Evolutionary conservation across 352 stramenopile genomes (phyloP).

Genomic region (Pythium pyrilobum): DNA sequence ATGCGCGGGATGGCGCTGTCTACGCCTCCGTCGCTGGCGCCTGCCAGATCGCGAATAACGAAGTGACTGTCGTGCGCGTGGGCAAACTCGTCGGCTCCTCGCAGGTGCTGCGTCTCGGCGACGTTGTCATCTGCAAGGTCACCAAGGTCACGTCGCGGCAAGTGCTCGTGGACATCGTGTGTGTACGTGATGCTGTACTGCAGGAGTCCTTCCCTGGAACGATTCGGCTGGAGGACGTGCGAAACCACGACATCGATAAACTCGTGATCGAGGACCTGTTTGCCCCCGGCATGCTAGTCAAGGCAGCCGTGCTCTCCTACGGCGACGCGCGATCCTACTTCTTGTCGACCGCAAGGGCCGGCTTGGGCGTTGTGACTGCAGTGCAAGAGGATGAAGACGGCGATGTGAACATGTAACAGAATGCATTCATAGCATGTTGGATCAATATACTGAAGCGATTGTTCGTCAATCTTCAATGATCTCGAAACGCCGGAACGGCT

Average conservation of each 20-base stretch:
- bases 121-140: slow-evolving; percentile 62
- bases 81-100: slow-evolving; percentile 55
- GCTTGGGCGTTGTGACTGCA: slow-evolving; percentile 55
- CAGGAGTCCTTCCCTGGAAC: slow-evolving; percentile 77
- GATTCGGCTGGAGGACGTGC: slow-evolving; percentile 76
- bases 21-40: slow-evolving; percentile 63
- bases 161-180: slow-evolving; percentile 75
- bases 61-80: slow-evolving; percentile 43
- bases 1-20: slow-evolving; percentile 55
- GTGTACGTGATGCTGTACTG: slow-evolving; percentile 61
- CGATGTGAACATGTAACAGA: slow-evolving; percentile 20
- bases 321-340: slow-evolving; percentile 85
- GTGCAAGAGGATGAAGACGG: slow-evolving; percentile 26
- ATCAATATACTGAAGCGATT: neutral
- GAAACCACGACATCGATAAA: slow-evolving; percentile 75
- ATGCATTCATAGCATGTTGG: neutral
- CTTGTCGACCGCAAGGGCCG: slow-evolving; percentile 65
- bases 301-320: slow-evolving; percentile 78
- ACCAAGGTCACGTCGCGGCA: slow-evolving; percentile 68
- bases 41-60: slow-evolving; percentile 29
- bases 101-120: slow-evolving; percentile 64
- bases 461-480: slow-evolving; percentile 54
- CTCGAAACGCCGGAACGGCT: slow-evolving; percentile 59
- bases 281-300: slow-evolving; percentile 59
- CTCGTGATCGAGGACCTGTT: slow-evolving; percentile 77